These are phyloP conservation scores for Viola odorata DNA, from an alignment of 345 rosid species.

Conservation along the genomic window DNA sequence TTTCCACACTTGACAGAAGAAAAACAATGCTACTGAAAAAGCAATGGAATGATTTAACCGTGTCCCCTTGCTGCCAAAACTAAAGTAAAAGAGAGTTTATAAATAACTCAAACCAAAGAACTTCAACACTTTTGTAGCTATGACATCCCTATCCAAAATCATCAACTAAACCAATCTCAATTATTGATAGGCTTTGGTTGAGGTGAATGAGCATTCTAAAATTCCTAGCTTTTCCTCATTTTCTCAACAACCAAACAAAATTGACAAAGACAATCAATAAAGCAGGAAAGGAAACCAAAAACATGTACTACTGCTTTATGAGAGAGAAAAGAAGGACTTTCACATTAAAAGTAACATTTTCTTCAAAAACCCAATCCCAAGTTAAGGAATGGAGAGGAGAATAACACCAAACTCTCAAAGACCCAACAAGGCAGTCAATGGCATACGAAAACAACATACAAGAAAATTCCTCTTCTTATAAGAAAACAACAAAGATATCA, in stretches of 20 bases:
- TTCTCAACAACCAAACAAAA: slow-evolving; percentile 22
- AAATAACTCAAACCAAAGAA: not conserved
- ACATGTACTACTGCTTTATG: not conserved
- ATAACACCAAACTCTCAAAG: slow-evolving; percentile 1
- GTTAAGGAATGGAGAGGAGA: slow-evolving; percentile 9
- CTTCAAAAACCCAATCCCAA: slow-evolving; percentile 13
- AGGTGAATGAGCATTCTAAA: not conserved
- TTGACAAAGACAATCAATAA: not conserved
- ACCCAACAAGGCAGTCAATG: slow-evolving; percentile 1
- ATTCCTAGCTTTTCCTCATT: slow-evolving; percentile 7
- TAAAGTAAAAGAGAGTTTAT: not conserved
- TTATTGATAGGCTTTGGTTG: not conserved
- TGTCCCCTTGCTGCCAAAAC: not conserved
- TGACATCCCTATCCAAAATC: not conserved
- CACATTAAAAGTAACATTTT: slow-evolving; percentile 6
- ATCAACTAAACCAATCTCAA: not conserved
- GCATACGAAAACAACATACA: not conserved
- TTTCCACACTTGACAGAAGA: not conserved
- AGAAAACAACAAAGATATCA: not conserved
- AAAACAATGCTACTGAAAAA: not conserved
- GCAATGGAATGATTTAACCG: not conserved
- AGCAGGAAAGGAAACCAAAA: not conserved
- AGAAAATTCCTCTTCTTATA: not conserved
- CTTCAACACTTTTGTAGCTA: not conserved
- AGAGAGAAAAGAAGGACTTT: slow-evolving; percentile 4